Base-by-base conservation (phyloP, 306 rosid species). In the Chamaecrista fasciculata region DNA sequence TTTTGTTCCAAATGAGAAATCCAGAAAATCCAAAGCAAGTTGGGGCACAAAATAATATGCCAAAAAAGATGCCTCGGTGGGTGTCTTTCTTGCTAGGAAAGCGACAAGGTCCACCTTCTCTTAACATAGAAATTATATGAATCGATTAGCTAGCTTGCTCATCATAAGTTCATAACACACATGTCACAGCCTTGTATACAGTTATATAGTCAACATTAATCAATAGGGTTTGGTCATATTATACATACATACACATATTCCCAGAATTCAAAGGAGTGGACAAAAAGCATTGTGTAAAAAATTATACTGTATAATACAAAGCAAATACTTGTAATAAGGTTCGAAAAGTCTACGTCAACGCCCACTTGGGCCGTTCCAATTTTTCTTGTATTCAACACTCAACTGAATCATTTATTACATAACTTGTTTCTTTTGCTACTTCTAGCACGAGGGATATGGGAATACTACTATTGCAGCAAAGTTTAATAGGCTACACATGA, bases 31-130 rank as follows among this genome's bases (percentile, higher is more conserved):
- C 4, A 33, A 33, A n/a, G n/a, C n/a, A n/a, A n/a, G 4, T 31
- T 6, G 36, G 1, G 25, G 52, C 71, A 62, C 55, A 62, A 62
- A 62, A 70, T 53, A 50, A 62, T 62, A 62, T 53, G 70, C 72
- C 37, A 5, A 31, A 51, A 33, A 21, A 24, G 23, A 69, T 31
- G 19, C 61, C 29, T 26, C 6, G 36, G 36, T 44, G 16, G 25
- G 36, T 12, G n/a, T 8, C 37, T 56, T 3, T 29, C 23, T 8
- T 15, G 5, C 11, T 23, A 36, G 18, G 2, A n/a, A 28, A 19
- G 37, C 11, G 48, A 61, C 70, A 66, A 9, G 6, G 19, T 28
- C 58, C 34, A 28, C 72, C 66, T 15, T 11, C 2, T 50, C 51
- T 16, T 46, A 6, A 15, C 57, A 50, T 20, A 10, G 36, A 4